Evolutionary conservation across 371 early-diverging fungal genomes (phyloP), one percentile per base, ranked within the genome.

Genomic region (Mucor lusitanicus): DNA sequence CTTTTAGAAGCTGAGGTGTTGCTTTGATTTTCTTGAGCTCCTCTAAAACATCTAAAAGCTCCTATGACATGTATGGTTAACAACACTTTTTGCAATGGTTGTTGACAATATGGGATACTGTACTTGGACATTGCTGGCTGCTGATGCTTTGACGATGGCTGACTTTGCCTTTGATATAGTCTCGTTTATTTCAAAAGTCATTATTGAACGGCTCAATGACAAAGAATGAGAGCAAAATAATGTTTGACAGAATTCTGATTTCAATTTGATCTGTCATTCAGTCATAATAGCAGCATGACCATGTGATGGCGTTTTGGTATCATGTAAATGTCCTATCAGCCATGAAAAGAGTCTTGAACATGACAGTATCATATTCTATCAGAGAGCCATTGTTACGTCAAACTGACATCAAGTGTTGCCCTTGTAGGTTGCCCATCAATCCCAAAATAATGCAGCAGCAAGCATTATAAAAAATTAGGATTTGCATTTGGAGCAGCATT

Each of bases 1-100:
- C 72, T 54, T 68, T 72, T 54, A 72, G 54, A 23, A 72, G 9
- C 28, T 64, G 65, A 17, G 64, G 61, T 23, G 57, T 72, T 30
- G 59, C 72, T 23, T 68, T 64, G 5, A 68, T 33, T 50, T 64
- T 21, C 15, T 27, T 53, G 15, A 53, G 28, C 25, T 53, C 25
- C 6, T 53, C 27, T 6, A 53, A n/a, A 11, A 23, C 23, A 53
- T 53, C 54, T 25, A 53, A 53, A 53, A 53, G 54, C 23, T 53
- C 54, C 54, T 53, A 27, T 27, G 12, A 19, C 12, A 12, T 35
- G 37, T 23, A 12, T 35, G 37, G 12, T 35, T 35, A 1, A 35
- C 12, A 12, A 35, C 37, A n/a, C 7, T 7, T 35, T 35, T 12
- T 35, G 37, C 9, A 35, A 35, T 12, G 12, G 12, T 9, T 35